Percentiles rank a stretch among this genome's conserved stretches.
Conservation (phyloP, 805 yeast species). For the Ogataea paradorogensis region DNA sequence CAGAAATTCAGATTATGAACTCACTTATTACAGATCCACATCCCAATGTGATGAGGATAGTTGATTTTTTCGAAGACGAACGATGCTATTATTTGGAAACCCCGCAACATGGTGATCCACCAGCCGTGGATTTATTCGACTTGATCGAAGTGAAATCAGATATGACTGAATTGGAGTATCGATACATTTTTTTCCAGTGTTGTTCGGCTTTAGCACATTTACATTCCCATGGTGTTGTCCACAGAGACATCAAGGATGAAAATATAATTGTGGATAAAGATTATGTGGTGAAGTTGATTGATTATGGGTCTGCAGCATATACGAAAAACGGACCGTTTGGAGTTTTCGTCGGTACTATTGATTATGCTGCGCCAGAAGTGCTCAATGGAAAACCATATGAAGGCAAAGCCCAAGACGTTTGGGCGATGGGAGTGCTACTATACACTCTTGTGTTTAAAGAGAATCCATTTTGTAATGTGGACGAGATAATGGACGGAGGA, state of each 20-base stretch:
- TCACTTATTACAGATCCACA: constrained; percentile 75
- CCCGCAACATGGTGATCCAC: constrained; percentile 83
- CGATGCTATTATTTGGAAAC: constrained; percentile 88
- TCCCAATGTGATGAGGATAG: constrained; percentile 78
- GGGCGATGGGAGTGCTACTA: constrained; percentile 92
- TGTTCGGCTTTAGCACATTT: constrained; percentile 76
- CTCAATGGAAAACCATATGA: constrained; percentile 82
- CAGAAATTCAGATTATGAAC: constrained; percentile 93
- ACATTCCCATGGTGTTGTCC: constrained; percentile 84
- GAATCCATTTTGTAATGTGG: constrained; percentile 93
- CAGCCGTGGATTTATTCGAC: constrained; percentile 92
- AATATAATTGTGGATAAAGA: constrained; percentile 83
- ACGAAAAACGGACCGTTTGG: constrained; percentile 91
- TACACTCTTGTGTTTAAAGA: constrained; percentile 91
- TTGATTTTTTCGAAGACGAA: constrained; percentile 92
- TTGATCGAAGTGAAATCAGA: constrained; percentile 80
- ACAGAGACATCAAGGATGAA: constrained; percentile 93
- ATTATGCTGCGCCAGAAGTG: constrained; percentile 97
- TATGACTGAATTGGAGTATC: constrained; percentile 78
- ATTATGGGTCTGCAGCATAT: constrained; percentile 94
- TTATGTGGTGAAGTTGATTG: constrained; percentile 81
- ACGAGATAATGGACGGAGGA: constrained; percentile 91
- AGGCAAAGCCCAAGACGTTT: constrained; percentile 93
- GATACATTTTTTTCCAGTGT: constrained; percentile 73
- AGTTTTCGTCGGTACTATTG: constrained; percentile 95